phyloP scores from a whole-genome alignment of 2,329 filamentous ascomycete genomes.

The Alternaria alternata region DNA sequence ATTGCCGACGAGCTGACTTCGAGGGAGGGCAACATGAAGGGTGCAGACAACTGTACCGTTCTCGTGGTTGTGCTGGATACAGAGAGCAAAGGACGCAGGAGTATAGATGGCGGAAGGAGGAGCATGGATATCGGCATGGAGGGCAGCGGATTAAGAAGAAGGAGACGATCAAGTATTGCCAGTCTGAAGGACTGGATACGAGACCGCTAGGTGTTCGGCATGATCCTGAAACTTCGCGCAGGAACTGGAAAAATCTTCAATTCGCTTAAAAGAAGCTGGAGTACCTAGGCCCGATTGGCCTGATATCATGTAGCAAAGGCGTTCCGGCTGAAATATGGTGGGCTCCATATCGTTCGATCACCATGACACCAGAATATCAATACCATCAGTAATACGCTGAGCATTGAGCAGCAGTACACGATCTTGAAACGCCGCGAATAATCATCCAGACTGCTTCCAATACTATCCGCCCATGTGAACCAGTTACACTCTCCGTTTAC shows the following conservation, averaged over 20 bases:
- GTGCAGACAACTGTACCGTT: slow-evolving; percentile 36
- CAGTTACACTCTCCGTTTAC: not conserved
- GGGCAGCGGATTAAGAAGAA: slow-evolving; percentile 7
- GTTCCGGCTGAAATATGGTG: not conserved
- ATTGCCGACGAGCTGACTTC: slow-evolving; percentile 29
- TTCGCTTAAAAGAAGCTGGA: not conserved
- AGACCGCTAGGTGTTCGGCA: slow-evolving; percentile 8
- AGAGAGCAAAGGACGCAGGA: slow-evolving; percentile 17
- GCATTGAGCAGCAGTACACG: not conserved
- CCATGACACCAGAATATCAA: not conserved
- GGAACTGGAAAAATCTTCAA: not conserved
- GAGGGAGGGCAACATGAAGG: slow-evolving; percentile 21
- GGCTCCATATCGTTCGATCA: not conserved
- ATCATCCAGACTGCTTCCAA: not conserved
- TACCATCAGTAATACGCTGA: not conserved
- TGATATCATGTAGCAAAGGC: not conserved
- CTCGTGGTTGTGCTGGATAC: slow-evolving; percentile 29
- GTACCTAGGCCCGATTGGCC: not conserved
- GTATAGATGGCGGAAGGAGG: slow-evolving; percentile 16
- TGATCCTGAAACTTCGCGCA: not conserved
- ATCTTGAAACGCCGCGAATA: not conserved
- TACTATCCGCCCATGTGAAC: not conserved
- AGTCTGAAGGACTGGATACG: slow-evolving; percentile 25
- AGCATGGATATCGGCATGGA: slow-evolving; percentile 17
- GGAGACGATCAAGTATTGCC: slow-evolving; percentile 20